Conservation (phyloP, 352 stramenopile genomes). For the Pythium grandisporangium region DNA sequence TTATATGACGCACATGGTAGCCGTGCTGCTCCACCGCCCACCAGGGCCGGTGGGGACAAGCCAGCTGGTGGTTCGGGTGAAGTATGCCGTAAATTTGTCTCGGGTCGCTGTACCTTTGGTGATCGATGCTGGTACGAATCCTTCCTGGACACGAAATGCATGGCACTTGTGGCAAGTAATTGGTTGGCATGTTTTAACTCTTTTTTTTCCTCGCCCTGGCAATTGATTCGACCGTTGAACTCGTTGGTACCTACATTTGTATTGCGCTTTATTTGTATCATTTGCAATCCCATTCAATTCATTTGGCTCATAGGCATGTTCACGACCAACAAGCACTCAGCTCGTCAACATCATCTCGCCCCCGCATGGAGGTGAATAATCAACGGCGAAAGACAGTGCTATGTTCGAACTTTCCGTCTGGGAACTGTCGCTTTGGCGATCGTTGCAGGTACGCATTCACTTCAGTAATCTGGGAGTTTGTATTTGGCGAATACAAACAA, state of each 20-base stretch:
- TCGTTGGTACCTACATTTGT: constrained; percentile 6
- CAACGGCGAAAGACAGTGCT: constrained; percentile 63
- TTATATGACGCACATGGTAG: too few species aligned
- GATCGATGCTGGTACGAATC: constrained; percentile 72
- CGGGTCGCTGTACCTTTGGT: constrained; percentile 61
- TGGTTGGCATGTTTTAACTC: too few species aligned
- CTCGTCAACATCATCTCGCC: constrained; percentile 1
- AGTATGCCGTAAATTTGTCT: constrained; percentile 70
- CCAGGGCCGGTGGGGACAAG: constrained; percentile 14
- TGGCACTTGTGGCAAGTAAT: too few species aligned
- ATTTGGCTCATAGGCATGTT: constrained; percentile 29
- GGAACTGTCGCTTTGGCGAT: constrained; percentile 75
- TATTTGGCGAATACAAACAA: too few species aligned
- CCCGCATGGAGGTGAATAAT: constrained; percentile 29
- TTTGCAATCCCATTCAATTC: neutral
- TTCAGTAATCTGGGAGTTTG: too few species aligned
- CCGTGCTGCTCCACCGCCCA: too few species aligned
- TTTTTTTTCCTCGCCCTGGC: too few species aligned
- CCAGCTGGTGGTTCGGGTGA: constrained; percentile 33
- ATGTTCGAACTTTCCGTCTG: constrained; percentile 62
- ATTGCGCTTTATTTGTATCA: neutral
- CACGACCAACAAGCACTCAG: constrained; percentile 25
- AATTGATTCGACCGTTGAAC: too few species aligned
- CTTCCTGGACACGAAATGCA: too few species aligned
- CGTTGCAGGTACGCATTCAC: constrained; percentile 82